phyloP scores from a whole-genome alignment of 2,329 filamentous ascomycete genomes.

The Fusarium penzigii region DNA sequence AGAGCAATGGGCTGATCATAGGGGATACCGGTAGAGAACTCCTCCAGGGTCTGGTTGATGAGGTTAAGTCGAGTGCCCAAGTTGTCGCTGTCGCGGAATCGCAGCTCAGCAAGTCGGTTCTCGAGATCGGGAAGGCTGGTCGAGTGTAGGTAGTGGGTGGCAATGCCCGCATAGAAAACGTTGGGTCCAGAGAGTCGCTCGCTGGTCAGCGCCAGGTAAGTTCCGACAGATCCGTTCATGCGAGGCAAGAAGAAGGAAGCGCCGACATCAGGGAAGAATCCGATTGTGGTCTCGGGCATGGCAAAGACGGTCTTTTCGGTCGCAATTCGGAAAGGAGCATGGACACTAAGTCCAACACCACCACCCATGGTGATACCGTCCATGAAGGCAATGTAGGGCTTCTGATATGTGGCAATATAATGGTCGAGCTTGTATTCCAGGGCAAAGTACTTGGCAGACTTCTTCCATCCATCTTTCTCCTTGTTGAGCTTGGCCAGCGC shows the following conservation, averaged over 20 bases:
- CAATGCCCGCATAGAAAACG: slow-evolving; percentile 86
- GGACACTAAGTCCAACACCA: slow-evolving; percentile 89
- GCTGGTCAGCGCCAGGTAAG: slow-evolving; percentile 91
- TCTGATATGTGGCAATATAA: slow-evolving; percentile 87
- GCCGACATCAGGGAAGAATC: slow-evolving; percentile 98
- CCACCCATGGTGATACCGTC: slow-evolving; percentile 99
- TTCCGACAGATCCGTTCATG: slow-evolving; percentile 83
- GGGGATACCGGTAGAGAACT: slow-evolving; percentile 85
- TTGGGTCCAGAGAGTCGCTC: slow-evolving; percentile 80
- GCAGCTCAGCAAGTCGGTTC: slow-evolving; percentile 81
- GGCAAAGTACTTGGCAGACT: slow-evolving; percentile 82
- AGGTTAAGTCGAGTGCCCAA: slow-evolving; percentile 64
- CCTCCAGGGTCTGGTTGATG: slow-evolving; percentile 87
- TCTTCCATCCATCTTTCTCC: slow-evolving; percentile 67
- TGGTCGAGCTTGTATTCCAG: slow-evolving; percentile 97
- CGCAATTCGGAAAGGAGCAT: slow-evolving; percentile 94
- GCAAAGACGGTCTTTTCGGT: slow-evolving; percentile 95
- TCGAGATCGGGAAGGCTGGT: slow-evolving; percentile 81
- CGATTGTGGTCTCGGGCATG: slow-evolving; percentile 98
- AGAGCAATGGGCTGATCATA: slow-evolving; percentile 69
- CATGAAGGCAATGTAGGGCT: slow-evolving; percentile 94
- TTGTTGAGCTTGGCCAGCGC: slow-evolving; percentile 75
- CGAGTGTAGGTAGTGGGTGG: slow-evolving; percentile 95
- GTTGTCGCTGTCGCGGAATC: slow-evolving; percentile 76
- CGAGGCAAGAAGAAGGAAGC: slow-evolving; percentile 94